Percentiles rank a stretch among this genome's conserved stretches.
phyloP scores from a whole-genome alignment of 2,329 filamentous ascomycete genomes.

The Sporothrix sp. region DNA sequence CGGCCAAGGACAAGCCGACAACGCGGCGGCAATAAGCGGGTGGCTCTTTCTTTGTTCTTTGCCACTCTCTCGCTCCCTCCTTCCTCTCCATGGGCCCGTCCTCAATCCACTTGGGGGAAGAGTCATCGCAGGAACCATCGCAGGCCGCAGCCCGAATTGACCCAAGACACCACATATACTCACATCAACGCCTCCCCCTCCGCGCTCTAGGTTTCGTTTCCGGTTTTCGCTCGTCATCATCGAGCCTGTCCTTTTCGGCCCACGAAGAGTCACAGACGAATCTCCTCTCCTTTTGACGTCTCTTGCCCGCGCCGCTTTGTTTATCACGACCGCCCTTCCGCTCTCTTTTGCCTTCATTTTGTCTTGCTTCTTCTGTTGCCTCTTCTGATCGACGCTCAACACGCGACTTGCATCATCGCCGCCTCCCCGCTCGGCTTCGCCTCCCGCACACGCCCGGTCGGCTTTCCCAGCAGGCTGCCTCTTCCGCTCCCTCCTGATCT shows the following conservation, averaged over 20 bases:
- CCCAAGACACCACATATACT: conserved; percentile 13
- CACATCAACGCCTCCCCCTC: conserved; percentile 16
- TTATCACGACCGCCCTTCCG: conserved; percentile 8
- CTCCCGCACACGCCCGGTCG: background rate
- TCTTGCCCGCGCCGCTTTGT: conserved; percentile 4
- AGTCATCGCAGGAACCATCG: conserved; percentile 19
- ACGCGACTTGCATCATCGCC: conserved; percentile 3
- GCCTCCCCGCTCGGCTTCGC: conserved; percentile 1
- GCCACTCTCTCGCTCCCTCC: conserved; percentile 3
- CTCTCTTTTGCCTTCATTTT: background rate
- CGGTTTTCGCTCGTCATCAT: conserved; percentile 8
- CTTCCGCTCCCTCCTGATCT: no score
- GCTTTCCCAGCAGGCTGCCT: background rate
- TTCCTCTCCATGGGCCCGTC: background rate
- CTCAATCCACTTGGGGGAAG: conserved; percentile 11
- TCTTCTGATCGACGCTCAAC: background rate
- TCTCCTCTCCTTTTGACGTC: conserved; percentile 8
- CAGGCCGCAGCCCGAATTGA: conserved; percentile 14
- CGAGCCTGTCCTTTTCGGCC: conserved; percentile 4
- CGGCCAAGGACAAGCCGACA: conserved; percentile 17
- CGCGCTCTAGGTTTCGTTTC: conserved; percentile 14
- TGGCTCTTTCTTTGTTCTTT: conserved; percentile 8
- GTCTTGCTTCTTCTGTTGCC: background rate
- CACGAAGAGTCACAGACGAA: conserved; percentile 15
- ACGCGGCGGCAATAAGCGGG: conserved; percentile 15